These are phyloP conservation scores for Solanum bulbocastanum DNA, from an alignment of 257 asterid species.

Conservation along the genomic window DNA sequence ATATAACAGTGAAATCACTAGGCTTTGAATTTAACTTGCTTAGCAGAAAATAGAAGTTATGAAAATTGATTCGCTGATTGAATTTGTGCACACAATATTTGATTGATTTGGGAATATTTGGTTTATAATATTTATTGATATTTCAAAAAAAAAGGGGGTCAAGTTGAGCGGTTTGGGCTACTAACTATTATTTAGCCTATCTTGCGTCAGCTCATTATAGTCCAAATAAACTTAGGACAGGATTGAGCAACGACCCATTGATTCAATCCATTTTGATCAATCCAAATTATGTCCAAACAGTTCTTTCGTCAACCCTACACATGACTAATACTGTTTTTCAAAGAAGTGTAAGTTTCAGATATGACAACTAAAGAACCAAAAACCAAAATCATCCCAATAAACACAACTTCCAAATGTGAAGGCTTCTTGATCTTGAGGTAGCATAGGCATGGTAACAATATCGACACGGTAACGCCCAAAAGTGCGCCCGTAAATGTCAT, in stretches of 20 bases:
- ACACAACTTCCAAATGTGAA: slow-evolving; percentile 7
- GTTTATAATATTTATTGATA: background rate
- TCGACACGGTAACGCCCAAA: slow-evolving; percentile 12
- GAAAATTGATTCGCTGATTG: background rate
- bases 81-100: background rate
- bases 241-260: background rate
- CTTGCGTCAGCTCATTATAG: background rate
- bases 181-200: background rate
- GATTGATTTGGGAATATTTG: background rate
- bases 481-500: slow-evolving; percentile 48
- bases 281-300: accelerated
- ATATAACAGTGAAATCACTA: background rate
- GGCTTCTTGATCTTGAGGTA: slow-evolving; percentile 32
- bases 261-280: background rate
- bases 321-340: slow-evolving; percentile 14
- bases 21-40: too few relatives aligned
- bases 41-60: too few relatives aligned
- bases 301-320: background rate
- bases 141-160: background rate
- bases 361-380: background rate
- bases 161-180: background rate
- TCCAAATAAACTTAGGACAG: background rate
- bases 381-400: background rate
- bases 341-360: slow-evolving; percentile 23
- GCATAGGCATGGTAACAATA: slow-evolving; percentile 41